Conservation (phyloP, 1,284 basidiomycete genomes). For the Afroboletus lepidellus region DNA sequence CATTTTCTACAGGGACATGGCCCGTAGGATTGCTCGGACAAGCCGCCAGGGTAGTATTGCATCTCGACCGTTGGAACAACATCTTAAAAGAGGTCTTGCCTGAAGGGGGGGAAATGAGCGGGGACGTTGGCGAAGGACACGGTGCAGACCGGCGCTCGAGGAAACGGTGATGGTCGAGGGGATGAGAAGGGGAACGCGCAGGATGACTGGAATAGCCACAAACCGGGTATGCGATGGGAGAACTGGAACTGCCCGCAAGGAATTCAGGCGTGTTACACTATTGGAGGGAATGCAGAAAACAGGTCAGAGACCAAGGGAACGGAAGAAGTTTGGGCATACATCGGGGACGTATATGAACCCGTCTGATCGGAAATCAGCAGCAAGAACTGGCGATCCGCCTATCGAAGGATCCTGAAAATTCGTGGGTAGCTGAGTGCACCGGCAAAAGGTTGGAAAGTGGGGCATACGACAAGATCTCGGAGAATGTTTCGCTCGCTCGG, state of each 20-base stretch:
- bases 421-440: background rate
- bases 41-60: slow-evolving; percentile 17
- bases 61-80: slow-evolving; percentile 32
- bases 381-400: background rate
- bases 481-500: background rate
- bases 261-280: slow-evolving; percentile 31
- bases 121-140: slow-evolving; percentile 10
- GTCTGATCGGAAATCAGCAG: background rate
- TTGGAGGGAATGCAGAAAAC: background rate
- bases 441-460: background rate
- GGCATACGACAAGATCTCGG: slow-evolving; percentile 17
- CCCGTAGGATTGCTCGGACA: slow-evolving; percentile 16
- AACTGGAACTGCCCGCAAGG: slow-evolving; percentile 32
- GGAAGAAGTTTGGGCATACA: slow-evolving; percentile 15
- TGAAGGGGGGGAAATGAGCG: slow-evolving; percentile 14
- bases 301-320: background rate
- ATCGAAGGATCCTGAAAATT: slow-evolving; percentile 15
- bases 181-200: too few species aligned
- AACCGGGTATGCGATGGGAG: slow-evolving; percentile 32
- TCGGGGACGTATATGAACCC: slow-evolving; percentile 31
- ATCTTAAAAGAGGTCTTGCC: slow-evolving; percentile 27
- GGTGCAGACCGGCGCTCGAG: slow-evolving; percentile 22
- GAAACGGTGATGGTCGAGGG: slow-evolving; percentile 8
- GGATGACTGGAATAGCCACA: slow-evolving; percentile 31
- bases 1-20: slow-evolving; percentile 24